These are phyloP conservation scores for Rhodamnia argentea DNA, from an alignment of 345 rosid genomes.

Conservation along the genomic window DNA sequence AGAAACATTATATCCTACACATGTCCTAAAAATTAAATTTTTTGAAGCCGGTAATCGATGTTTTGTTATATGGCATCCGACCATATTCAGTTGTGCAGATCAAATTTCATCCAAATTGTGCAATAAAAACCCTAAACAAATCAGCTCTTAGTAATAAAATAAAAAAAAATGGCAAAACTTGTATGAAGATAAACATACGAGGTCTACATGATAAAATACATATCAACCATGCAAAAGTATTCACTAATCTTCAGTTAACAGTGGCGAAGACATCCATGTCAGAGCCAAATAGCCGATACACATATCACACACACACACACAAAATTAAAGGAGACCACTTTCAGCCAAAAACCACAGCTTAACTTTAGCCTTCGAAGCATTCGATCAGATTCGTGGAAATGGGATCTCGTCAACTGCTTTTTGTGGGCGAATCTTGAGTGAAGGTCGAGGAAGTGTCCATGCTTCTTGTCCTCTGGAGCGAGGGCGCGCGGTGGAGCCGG, in stretches of 20 bases:
- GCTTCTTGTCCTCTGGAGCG: constrained; percentile 50
- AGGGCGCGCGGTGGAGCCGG: constrained; percentile 38
- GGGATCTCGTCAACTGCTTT: not conserved
- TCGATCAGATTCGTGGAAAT: not conserved
- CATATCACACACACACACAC: not conserved
- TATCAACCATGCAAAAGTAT: not conserved
- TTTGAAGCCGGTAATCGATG: not conserved
- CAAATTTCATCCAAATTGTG: not conserved
- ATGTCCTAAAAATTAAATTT: not conserved
- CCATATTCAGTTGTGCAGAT: not conserved
- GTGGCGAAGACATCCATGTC: not conserved
- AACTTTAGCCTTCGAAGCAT: not conserved
- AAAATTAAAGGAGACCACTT: not conserved
- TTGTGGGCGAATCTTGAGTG: not conserved
- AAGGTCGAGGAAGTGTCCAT: constrained; percentile 19
- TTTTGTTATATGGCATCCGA: not conserved
- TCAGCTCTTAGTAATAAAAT: not conserved
- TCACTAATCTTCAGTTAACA: not conserved
- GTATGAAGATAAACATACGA: not conserved
- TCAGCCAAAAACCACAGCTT: not conserved
- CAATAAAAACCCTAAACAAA: not conserved
- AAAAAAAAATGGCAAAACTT: not conserved
- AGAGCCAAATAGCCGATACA: not conserved
- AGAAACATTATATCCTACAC: not conserved
- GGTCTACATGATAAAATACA: not conserved